Evolutionary conservation across 345 rosid genomes (phyloP), one percentile per base, ranked within the genome.

Genomic region (Anastatica hierochuntica): DNA sequence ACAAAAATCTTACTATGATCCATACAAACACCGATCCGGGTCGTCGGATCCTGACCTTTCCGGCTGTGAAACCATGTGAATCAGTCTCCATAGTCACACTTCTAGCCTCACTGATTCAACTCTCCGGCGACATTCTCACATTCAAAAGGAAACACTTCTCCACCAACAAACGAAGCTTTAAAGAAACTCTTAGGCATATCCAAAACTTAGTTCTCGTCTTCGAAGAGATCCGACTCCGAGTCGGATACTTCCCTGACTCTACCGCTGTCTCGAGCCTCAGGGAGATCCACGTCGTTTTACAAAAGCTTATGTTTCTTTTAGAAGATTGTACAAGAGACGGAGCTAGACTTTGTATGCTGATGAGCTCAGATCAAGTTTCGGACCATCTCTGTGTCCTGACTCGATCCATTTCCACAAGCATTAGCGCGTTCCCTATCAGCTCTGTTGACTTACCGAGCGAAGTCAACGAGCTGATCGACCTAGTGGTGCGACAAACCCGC

Each of bases 61-160:
- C 92, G 63, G 87, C 95, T 0, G 92, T 89, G 12, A 81, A 68
- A 14, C 97, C 97, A 17, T 83, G 82, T 53, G 77, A 73, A 30
- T 59, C 70, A 11, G 56, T 81, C 50, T 74, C 87, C 21, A 73
- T 72, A 50, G 58, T 39, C 9, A 83, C 83, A 13, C 85, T 85
- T 34, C 60, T 85, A 26, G 46, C 35, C 38, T 85, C 97, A 5
- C 70, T 89, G 6, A 69, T 73, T 33, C 33, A 36, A 16, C 79
- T 83, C 14, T 69, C 78, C 8, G 74, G 46, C 40, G 66, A 40
- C 23, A 75, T 89, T 43, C 66, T 73, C 71, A 50, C 34, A 14
- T 73, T 56, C 72, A 74, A 69, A 12, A 30, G 77, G 0, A 69
- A 61, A 17, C 73, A 46, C 58, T 85, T 81, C 15, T 52, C 81